A percentile compares a stretch with the other conserved stretches of the same genome.
These are phyloP conservation scores for Cladobotryum protrusum DNA, from an alignment of 2,329 filamentous ascomycete species.

Conservation along the genomic window DNA sequence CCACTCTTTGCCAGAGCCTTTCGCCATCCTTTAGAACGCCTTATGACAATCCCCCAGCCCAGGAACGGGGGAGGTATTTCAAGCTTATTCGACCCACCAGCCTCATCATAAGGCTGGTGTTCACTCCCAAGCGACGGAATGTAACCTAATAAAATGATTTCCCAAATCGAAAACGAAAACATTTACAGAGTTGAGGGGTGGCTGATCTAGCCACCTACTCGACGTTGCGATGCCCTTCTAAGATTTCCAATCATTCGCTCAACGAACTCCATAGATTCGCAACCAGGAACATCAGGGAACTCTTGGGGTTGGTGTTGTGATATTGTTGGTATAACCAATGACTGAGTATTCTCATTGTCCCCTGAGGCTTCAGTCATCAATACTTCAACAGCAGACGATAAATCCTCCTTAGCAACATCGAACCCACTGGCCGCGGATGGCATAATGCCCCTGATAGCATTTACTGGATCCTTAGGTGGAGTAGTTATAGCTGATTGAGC, in stretches of 20 bases:
- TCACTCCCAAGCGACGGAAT: no score
- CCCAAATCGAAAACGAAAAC: no score
- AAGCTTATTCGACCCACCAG: no score
- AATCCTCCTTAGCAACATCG: not conserved
- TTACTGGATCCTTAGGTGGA: not conserved
- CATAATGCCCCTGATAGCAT: not conserved
- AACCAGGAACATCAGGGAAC: slow-evolving; percentile 36
- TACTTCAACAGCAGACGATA: not conserved
- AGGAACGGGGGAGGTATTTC: no score
- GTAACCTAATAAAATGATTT: no score
- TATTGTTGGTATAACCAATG: not conserved
- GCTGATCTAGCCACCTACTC: not conserved
- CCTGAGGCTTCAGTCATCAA: not conserved
- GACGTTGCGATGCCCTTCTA: slow-evolving; percentile 31
- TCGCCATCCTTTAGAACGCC: not conserved
- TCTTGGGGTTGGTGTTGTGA: slow-evolving; percentile 20
- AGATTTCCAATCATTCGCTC: slow-evolving; percentile 49
- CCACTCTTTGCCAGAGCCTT: not conserved
- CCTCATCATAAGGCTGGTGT: no score
- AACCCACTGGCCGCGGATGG: not conserved
- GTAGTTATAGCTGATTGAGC: not conserved
- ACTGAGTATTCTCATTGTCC: not conserved
- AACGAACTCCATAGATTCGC: slow-evolving; percentile 43
- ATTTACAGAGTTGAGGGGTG: no score
- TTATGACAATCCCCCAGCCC: no score